Evolutionary conservation across 495 filamentous ascomycete genomes (phyloP), one percentile per base, ranked within the genome.

Genomic region (Cercophora scortea): DNA sequence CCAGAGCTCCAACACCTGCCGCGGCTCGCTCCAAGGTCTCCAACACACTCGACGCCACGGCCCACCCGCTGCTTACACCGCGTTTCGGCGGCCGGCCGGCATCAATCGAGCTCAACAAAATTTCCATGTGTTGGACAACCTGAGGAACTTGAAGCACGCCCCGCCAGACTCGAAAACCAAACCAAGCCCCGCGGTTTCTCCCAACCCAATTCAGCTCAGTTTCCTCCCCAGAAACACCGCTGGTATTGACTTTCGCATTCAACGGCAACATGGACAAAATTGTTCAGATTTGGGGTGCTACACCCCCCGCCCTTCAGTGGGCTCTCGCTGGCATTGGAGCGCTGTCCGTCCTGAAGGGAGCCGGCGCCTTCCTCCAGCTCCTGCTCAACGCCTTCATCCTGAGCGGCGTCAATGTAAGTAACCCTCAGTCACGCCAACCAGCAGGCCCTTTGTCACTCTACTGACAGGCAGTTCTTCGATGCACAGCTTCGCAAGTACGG

Each of bases 401-500:
- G 42, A 74, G 74, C 43, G 80, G 80, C 32, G 78, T 69, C 42
- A 78, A 77, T 53, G 80, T 83, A 71, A 56, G 74, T 67, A 11
- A 15, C 13, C 12, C 34, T 13, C 34, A 19, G 3, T 16, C 6
- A 8, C 7, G 1, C 8, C 42, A 1, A 2, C 16, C 2, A 39
- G 5, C 5, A 2, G 25, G 25, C 25, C 25, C 2, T 25, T 25
- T 45, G 18, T 5, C 32, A n/a, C 17, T 16, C 32, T 15, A 45
- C 52, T 38, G 32, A 53, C 51, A 25, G 9, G 12, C n/a, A 8
- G 39, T 35, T 47, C 8, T 38, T 45, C 8, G 35, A 18, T 46
- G 35, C 34, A 59, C 55, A 98, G 93, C 84, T 99, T 50, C 82
- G 80, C 54, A 89, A 84, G 55, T 96, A 96, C 73, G 94, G 90